Base-by-base conservation (phyloP, 192 early-diverging fungal genomes). In the Phycomyces nitens region DNA sequence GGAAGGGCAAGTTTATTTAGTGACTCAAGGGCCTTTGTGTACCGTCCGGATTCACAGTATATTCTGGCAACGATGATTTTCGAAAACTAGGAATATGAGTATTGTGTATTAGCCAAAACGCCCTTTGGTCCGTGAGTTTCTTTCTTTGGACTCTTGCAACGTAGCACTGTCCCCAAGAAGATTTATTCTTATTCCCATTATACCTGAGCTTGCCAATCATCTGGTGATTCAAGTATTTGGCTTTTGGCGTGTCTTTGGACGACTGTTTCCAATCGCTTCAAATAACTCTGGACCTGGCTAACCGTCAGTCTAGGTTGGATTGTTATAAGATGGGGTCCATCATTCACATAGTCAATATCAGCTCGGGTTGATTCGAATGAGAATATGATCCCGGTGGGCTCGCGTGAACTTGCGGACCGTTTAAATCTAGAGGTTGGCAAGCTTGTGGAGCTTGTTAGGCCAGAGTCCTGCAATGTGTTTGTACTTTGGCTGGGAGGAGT, bases 31-130 rank as follows among this genome's bases (percentile, higher is more conserved):
- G 81, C 79, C 59, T 78, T 70, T 2, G 63, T 75, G 56, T 80
- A 78, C 14, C 68, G 62, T 29, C 80, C 79, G 12, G 74, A 75
- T 27, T 83, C 80, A 70, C 86, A 85, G 60, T 83, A 80, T 4
- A 80, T 56, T 64, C 84, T 78, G 53, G 83, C 89, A 27, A 87
- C 62, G 38, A 91, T 67, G 21, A 78, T 71, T 8, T 73, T 71
- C 11, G 75, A 62, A 53, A 73, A 75, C 74, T 79, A 55, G 9
- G 41, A 43, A 6, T 21, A 58, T 20, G 22, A 58, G 0, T 22
- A 43, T 34, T 5, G 29, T 5, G 7, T 5, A 34, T 23, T 15
- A 34, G 56, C 21, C 40, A 57, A 15, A 39, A 11, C 10, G 34
- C 0, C 40, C 18, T 11, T 22, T 23, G 18, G 21, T 24, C 24